Evolutionary conservation across 2,329 filamentous ascomycete genomes (phyloP).

Genomic region (Monilinia fructicola): DNA sequence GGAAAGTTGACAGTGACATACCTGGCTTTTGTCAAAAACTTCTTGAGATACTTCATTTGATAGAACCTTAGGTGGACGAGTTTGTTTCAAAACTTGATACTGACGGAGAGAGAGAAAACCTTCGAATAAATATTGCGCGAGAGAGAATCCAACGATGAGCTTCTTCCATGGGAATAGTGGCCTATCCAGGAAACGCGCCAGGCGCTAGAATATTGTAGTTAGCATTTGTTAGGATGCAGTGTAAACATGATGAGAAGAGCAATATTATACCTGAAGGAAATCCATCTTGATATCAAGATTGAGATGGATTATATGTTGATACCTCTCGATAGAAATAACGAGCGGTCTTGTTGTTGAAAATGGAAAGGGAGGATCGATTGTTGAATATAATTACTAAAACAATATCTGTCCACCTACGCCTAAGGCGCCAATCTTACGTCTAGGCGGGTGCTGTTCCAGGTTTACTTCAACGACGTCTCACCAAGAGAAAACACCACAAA

Average conservation of each 20-base stretch:
- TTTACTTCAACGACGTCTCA: too few relatives aligned
- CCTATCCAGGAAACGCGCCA: constrained; percentile 84
- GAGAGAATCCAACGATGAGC: constrained; percentile 89
- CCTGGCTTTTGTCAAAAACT: constrained; percentile 91
- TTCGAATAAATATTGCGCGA: constrained; percentile 89
- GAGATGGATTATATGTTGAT: not conserved
- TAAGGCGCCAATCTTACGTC: not conserved
- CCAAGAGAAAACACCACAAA: too few relatives aligned
- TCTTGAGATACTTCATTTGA: constrained; percentile 84
- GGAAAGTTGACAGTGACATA: constrained; percentile 40
- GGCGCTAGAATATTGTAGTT: constrained; percentile 51
- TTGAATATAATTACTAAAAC: not conserved
- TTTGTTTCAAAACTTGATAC: constrained; percentile 80
- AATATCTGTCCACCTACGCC: not conserved
- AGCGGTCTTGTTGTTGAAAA: constrained; percentile 12
- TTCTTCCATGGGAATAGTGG: constrained; percentile 97
- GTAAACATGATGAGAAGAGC: not conserved
- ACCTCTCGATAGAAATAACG: not conserved
- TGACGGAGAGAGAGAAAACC: constrained; percentile 86
- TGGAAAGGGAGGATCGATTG: not conserved
- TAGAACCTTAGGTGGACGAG: constrained; percentile 79
- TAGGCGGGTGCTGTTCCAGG: not conserved
- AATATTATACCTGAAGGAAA: constrained; percentile 39
- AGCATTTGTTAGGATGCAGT: constrained; percentile 20
- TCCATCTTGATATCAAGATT: constrained; percentile 38